Percentiles rank a stretch among this genome's conserved stretches.
Evolutionary conservation across 164 flowering plant species (phyloP).

Genomic region (Saururus chinensis): DNA sequence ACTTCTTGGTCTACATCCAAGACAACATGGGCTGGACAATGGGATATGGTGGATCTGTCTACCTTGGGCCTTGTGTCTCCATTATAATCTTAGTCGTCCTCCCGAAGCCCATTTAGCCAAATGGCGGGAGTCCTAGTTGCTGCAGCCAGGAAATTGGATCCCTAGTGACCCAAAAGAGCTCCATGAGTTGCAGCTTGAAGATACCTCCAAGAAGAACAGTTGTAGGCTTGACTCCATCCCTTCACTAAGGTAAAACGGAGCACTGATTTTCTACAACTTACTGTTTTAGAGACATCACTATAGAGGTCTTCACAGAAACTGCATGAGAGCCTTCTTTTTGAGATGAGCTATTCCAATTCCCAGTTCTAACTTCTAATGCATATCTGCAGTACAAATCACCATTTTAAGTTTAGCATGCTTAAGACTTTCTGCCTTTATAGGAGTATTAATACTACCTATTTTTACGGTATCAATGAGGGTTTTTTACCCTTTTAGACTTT

Average conservation of each 20-base stretch:
- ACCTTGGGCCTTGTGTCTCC: conserved; percentile 30
- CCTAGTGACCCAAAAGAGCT: conserved; percentile 41
- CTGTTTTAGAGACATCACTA: not conserved
- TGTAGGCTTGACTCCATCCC: conserved; percentile 34
- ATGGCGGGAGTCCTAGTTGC: conserved; percentile 41
- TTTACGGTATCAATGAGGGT: too few relatives aligned
- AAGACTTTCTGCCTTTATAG: too few relatives aligned
- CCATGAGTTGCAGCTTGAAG: conserved; percentile 33
- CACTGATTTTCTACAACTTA: not conserved
- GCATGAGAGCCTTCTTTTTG: too few relatives aligned
- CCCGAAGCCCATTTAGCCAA: conserved; percentile 44
- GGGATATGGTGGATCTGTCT: conserved; percentile 45
- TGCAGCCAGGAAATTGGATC: conserved; percentile 30
- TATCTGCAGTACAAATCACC: too few relatives aligned
- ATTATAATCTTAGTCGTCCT: conserved; percentile 26
- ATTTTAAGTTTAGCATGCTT: too few relatives aligned
- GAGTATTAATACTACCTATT: too few relatives aligned
- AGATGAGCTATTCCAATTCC: too few relatives aligned
- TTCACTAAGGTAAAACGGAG: conserved; percentile 27
- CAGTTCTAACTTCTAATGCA: too few relatives aligned
- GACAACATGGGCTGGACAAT: conserved; percentile 43
- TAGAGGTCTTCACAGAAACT: too few relatives aligned
- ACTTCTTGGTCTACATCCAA: conserved; percentile 42
- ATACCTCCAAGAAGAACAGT: conserved; percentile 19
- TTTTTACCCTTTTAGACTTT: too few relatives aligned